These are phyloP conservation scores for Microbotryomycetes sp. DNA, from an alignment of 1,284 basidiomycete species.

Conservation along the genomic window DNA sequence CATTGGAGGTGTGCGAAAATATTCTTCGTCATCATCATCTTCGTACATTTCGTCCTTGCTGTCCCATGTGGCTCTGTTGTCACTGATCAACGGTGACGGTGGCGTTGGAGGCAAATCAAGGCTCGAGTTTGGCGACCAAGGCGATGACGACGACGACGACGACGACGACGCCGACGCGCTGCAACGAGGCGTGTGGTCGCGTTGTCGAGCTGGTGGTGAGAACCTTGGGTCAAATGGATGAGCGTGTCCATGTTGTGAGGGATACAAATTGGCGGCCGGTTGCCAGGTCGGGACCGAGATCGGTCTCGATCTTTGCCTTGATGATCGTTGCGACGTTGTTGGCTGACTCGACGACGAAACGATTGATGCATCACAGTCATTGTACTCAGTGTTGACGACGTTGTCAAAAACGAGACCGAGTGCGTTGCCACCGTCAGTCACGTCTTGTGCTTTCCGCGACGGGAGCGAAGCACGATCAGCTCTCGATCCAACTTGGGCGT, in stretches of 20 bases:
- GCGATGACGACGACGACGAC: too few species aligned
- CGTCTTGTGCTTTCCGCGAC: background rate
- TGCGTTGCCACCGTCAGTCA: background rate
- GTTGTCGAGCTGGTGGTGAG: background rate
- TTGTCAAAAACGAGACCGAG: background rate
- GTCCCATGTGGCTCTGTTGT: background rate
- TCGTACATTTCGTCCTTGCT: background rate
- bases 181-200: too few species aligned
- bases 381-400: background rate
- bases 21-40: background rate
- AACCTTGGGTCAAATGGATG: background rate
- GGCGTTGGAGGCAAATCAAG: background rate
- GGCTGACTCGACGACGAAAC: too few species aligned
- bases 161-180: too few species aligned
- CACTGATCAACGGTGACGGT: background rate
- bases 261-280: background rate
- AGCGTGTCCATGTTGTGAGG: too few species aligned
- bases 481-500: background rate
- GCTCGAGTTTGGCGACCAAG: background rate
- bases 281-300: background rate
- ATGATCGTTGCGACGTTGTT: too few species aligned
- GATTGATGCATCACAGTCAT: background rate
- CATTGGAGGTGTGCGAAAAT: background rate
- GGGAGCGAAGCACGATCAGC: background rate
- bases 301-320: background rate